phyloP scores from a whole-genome alignment of 441 rosid species.

The Mallotus japonicus region DNA sequence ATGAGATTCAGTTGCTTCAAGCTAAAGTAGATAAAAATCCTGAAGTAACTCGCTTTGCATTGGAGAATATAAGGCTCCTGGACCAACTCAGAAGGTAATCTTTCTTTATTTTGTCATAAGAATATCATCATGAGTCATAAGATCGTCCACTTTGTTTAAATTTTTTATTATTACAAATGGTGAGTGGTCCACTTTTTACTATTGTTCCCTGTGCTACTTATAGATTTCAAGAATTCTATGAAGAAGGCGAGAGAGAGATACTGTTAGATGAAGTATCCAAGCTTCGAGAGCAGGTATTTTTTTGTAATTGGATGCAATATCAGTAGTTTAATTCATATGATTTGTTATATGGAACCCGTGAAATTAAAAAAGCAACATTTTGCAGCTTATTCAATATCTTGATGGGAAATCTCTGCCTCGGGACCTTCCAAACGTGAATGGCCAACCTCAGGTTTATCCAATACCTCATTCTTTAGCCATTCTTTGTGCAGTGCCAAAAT shows the following conservation, averaged over 20 bases:
- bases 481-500: neutral
- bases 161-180: no score
- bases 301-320: constrained; percentile 15
- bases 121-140: constrained; percentile 4
- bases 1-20: constrained; percentile 89
- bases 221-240: constrained; percentile 96
- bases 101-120: constrained; percentile 19
- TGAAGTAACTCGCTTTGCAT: constrained; percentile 95
- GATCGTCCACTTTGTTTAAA: neutral
- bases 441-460: constrained; percentile 53
- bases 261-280: constrained; percentile 69
- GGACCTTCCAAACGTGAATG: constrained; percentile 32
- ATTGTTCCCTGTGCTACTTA: constrained; percentile 23
- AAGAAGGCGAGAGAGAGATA: constrained; percentile 95
- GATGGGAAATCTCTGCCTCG: constrained; percentile 50
- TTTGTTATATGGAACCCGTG: constrained; percentile 22
- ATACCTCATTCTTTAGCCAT: constrained; percentile 17
- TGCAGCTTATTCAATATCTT: constrained; percentile 68
- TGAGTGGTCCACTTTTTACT: constrained; percentile 14
- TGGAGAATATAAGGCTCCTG: constrained; percentile 90
- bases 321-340: constrained; percentile 18
- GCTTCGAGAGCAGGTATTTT: constrained; percentile 73
- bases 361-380: constrained; percentile 22
- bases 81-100: constrained; percentile 88
- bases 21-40: constrained; percentile 92